Evolutionary conservation across 208 protist species (phyloP), one percentile per base, ranked within the genome.

Genomic region (Acanthamoeba royreba): DNA sequence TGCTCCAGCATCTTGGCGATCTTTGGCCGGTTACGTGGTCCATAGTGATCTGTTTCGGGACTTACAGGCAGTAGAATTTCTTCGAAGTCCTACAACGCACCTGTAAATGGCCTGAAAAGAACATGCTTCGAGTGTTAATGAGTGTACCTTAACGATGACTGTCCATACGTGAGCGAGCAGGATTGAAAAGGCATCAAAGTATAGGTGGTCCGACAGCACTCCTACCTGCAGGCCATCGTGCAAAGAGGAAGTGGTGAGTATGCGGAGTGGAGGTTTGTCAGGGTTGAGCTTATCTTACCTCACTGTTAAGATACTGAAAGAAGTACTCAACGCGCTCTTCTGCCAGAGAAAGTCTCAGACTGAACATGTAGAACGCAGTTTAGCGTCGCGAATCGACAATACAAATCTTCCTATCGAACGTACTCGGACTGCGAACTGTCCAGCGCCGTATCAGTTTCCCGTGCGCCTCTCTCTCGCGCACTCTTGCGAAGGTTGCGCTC

Each of bases 1-100:
- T 45, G 45, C 46, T 88, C 81, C 4, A 88, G 81, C 81, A 88
- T 88, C 46, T 88, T 88, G 28, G 81, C 81, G 28, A 88, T 88
- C 3, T 38, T 40, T 2, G 81, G 81, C 81, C 81, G 45, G 19
- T 88, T 88, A 15, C 31, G n/a, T 31, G 45, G 81, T 13, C 81
- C 81, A n/a, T 88, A 88, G 17, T 47, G 81, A 31, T 88, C 81
- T 13, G 33, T 5, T 22, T 88, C 81, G 2, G 49, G 7, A 17
- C 46, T 61, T n/a, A 63, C 33, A 28, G 81, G 81, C 45, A 88
- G 45, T 25, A 88, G 19, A 13, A 88, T 13, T 35, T 88, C 81
- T 38, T 88, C 81, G 38, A 88, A 88, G n/a, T 88, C 77, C 77
- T 86, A 33, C 2, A 81, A 43, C 31, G 17, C 69, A 81, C 69